phyloP scores from a whole-genome alignment of 345 rosid species.

The Carallia pectinifolia region DNA sequence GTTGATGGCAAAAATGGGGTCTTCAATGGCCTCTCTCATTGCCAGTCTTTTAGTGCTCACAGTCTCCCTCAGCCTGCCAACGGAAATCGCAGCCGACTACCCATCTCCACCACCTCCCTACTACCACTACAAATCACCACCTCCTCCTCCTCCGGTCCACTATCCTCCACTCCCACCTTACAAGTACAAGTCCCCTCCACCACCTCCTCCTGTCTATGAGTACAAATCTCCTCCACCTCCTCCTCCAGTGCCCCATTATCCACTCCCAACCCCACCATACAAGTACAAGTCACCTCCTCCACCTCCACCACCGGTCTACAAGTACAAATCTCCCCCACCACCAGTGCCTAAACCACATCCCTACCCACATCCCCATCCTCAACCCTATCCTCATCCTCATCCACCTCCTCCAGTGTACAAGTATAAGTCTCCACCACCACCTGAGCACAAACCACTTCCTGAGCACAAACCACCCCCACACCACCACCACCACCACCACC shows the following conservation, averaged over 20 bases:
- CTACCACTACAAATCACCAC: slow-evolving; percentile 20
- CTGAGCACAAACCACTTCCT: background rate
- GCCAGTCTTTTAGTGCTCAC: slow-evolving; percentile 45
- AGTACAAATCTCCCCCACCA: slow-evolving; percentile 24
- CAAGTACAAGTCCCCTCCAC: slow-evolving; percentile 20
- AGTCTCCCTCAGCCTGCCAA: slow-evolving; percentile 45
- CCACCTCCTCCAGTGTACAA: slow-evolving; percentile 28
- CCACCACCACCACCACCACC: slow-evolving; percentile 10
- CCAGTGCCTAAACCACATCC: slow-evolving; percentile 17
- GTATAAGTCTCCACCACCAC: slow-evolving; percentile 21
- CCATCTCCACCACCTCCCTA: slow-evolving; percentile 11
- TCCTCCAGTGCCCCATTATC: background rate
- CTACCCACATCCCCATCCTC: slow-evolving; percentile 10
- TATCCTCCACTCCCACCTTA: slow-evolving; percentile 21
- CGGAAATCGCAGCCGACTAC: slow-evolving; percentile 41
- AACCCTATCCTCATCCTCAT: slow-evolving; percentile 21
- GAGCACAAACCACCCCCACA: background rate
- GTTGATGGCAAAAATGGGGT: slow-evolving; percentile 35
- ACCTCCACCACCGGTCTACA: slow-evolving; percentile 24
- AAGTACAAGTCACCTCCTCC: slow-evolving; percentile 28
- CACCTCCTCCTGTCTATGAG: slow-evolving; percentile 21
- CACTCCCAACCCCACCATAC: slow-evolving; percentile 18
- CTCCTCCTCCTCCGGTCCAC: slow-evolving; percentile 27
- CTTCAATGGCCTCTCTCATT: slow-evolving; percentile 47
- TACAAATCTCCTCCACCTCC: slow-evolving; percentile 40